Base-by-base conservation (phyloP, 2,329 filamentous ascomycete genomes). In the Fusarium siculi region DNA sequence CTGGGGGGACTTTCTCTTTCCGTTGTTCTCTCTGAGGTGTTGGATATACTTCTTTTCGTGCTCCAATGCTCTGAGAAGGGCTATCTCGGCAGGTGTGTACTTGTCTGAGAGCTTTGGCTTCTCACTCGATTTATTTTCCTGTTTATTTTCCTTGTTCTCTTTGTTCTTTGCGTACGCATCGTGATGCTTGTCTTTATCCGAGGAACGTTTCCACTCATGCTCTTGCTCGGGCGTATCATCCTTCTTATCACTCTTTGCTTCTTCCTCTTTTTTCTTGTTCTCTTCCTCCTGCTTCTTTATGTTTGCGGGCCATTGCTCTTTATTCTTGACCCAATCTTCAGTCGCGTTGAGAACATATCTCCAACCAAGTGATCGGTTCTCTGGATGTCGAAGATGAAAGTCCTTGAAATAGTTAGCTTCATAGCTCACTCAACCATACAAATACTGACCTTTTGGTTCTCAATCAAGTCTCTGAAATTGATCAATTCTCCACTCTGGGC, bases 41-140 rank as follows among this genome's bases (percentile, higher is more conserved):
- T 34, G n/a, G 5, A 36, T 19, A 0, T 52, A 52, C 8, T 6
- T 11, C 11, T n/a, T 49, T 36, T 25, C 30, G 0, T 52, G 9
- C 8, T 36, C 11, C 11, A 8, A 4, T 7, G 6, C 30, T 1
- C 30, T 1, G 4, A 50, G 16, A 15, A 34, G 47, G 1, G 47
- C 30, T 50, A 34, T 19, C n/a, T 23, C 47, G 11, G 47, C 30
- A 19, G 30, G n/a, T 1, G 47, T 19, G 23, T 50, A 50, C n/a
- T 50, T 50, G n/a, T 10, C 16, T 23, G 30, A 34, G 15, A 34
- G 47, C 47, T 34, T 34, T 9, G n/a, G 5, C 6, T 2, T 7
- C 5, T 23, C 30, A 23, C 8, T 7, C 0, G 16, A 23, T 3
- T 7, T 34, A 3, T 2, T 50, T 23, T 10, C 11, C 10, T 19